Evolutionary conservation across 192 early-diverging fungal species (phyloP), one percentile per base, ranked within the genome.

Genomic region (Podochytrium sp.): DNA sequence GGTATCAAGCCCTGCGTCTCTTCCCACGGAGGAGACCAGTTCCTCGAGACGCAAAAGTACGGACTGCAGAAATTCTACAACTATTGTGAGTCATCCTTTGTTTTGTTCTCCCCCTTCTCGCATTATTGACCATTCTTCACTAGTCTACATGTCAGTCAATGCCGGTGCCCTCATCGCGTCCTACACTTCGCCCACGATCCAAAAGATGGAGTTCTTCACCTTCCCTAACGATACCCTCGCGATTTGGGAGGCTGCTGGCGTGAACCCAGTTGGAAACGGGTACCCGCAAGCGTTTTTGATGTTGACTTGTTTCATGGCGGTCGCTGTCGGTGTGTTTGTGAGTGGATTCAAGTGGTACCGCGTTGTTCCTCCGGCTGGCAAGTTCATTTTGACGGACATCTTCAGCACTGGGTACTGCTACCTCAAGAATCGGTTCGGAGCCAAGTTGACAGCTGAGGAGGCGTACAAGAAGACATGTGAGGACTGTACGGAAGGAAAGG

Each of bases 1-100:
- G 87, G 85, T 76, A 89, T 90, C 75, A 90, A 90, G 79, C 86
- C 87, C 52, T 86, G 83, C 65, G 83, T 86, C 49, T 79, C 77
- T 34, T 62, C 85, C 53, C 85, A 86, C 75, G 85, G 83, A 71
- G 85, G 83, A 73, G 82, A 83, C 66, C 81, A 85, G 77, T 90
- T 81, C 76, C 74, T 90, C 39, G 51, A 65, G 30, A 16, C 72
- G 38, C 88, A 90, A 57, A 76, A 67, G 20, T 42, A 37, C 18
- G 80, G 39, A 16, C 76, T 87, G 59, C 80, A 90, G 42, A 62
- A 72, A 27, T 87, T 89, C 78, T 87, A 86, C 71, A 81, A 82
- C 77, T 79, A 59, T 50, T 79, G n/a, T n/a, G n/a, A n/a, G n/a
- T n/a, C n/a, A n/a, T n/a, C n/a, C n/a, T n/a, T n/a, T n/a, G n/a